phyloP scores from a whole-genome alignment of 768 basidiomycete genomes.

The Calocybe indica region DNA sequence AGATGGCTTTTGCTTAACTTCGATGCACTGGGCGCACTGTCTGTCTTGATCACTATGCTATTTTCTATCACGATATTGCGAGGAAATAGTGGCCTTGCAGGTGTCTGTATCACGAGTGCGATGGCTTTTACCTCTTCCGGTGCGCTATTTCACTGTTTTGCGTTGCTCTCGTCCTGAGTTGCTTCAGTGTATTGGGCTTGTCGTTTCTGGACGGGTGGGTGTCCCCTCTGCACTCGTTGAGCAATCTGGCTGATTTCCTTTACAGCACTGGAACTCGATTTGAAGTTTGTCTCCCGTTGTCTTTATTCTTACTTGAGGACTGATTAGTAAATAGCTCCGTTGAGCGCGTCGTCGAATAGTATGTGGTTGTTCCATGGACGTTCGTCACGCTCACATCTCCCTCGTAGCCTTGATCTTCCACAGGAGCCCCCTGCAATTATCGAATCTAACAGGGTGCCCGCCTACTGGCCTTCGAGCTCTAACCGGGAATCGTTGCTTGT shows the following conservation, averaged over 20 bases:
- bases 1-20: slow-evolving; percentile 83
- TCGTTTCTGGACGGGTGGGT: slow-evolving; percentile 39
- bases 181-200: slow-evolving; percentile 45
- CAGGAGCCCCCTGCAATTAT: slow-evolving; percentile 80
- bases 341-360: slow-evolving; percentile 88
- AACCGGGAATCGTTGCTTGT: slow-evolving; percentile 50
- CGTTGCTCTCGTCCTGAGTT: background rate
- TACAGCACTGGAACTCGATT: slow-evolving; percentile 63
- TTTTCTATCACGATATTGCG: slow-evolving; percentile 62
- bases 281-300: slow-evolving; percentile 49
- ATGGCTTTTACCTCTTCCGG: slow-evolving; percentile 44
- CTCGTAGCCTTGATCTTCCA: slow-evolving; percentile 58
- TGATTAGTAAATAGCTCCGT: slow-evolving; percentile 52
- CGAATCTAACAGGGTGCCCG: slow-evolving; percentile 71
- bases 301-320: background rate
- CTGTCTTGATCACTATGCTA: slow-evolving; percentile 70
- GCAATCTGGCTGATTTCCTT: slow-evolving; percentile 19
- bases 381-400: background rate
- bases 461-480: slow-evolving; percentile 86
- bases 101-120: slow-evolving; percentile 70
- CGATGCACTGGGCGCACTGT: slow-evolving; percentile 68
- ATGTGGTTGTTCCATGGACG: slow-evolving; percentile 6
- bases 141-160: slow-evolving; percentile 6
- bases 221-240: background rate
- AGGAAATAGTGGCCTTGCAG: slow-evolving; percentile 56